Evolutionary conservation across 306 rosid species (phyloP), one percentile per base, ranked within the genome.

Genomic region (Malus sieversii): DNA sequence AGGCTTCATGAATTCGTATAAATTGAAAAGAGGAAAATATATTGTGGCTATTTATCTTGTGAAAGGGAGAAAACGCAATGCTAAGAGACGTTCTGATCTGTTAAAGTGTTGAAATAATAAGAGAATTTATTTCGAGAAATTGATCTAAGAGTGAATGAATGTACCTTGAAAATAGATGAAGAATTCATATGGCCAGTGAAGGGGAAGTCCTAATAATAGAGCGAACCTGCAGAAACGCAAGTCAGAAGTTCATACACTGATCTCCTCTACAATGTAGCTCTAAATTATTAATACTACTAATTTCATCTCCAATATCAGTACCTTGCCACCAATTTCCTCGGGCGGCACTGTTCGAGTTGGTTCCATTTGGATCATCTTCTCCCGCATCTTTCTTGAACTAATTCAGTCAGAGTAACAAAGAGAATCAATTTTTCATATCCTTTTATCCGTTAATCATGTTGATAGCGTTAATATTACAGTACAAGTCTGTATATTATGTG

Each of bases 241-340:
- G 40, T 63, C 40, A 68, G 19, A 32, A 33, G 70, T 30, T 44
- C 70, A 76, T 20, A 25, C 40, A 1, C 75, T 60, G 38, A 20
- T 25, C 60, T 12, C 44, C 30, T 48, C 68, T 51, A 40, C 59
- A 68, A 75, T 53, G 32, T 51, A 25, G 16, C 22, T 16, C 22
- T 53, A 64, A 8, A 38, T 30, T 58, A 58, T 16, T 30, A 72
- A 46, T 42, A 72, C 40, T 66, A 46, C 14, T 11, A 9, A 32
- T 3, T 19, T 40, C 18, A 45, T n/a, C 53, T 18, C 27, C 22
- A 61, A 19, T 20, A 72, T 25, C 25, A 65, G 22, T 74, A 85
- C 91, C 88, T 82, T 87, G 88, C 91, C 91, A 87, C 91, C 91
- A 87, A 71, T 87, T 85, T 85, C 88, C 91, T 59, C 88, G 82